Evolutionary conservation across 352 stramenopile species (phyloP).

Genomic region (Phytophthora melonis): DNA sequence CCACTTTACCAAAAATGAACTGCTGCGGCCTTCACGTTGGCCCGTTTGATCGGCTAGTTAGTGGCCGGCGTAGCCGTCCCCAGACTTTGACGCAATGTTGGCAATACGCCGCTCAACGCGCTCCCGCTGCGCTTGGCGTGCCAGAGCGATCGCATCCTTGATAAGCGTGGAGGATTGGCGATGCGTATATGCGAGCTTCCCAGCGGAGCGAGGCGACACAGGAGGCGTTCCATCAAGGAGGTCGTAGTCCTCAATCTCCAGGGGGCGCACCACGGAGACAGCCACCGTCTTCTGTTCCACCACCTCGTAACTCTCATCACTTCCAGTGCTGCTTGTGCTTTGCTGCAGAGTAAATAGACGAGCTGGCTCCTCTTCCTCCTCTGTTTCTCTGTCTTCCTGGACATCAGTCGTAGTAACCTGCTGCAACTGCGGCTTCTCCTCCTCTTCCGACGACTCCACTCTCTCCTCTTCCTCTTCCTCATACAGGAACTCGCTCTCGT

Average conservation of each 20-base stretch:
- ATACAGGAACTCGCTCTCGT: slow-evolving; percentile 63
- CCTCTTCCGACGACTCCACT: slow-evolving; percentile 37
- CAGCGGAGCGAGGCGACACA: slow-evolving; percentile 40
- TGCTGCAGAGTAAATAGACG: neutral
- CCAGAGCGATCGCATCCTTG: slow-evolving; percentile 60
- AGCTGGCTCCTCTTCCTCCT: slow-evolving; percentile 6
- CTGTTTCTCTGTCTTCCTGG: slow-evolving; percentile 19
- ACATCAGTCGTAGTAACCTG: neutral
- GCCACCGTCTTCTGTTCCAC: slow-evolving; percentile 34
- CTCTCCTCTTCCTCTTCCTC: slow-evolving; percentile 55
- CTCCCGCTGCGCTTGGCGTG: slow-evolving; percentile 57
- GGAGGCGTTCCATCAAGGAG: slow-evolving; percentile 42
- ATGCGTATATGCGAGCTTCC: slow-evolving; percentile 39
- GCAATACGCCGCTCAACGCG: slow-evolving; percentile 72
- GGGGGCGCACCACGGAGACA: slow-evolving; percentile 18
- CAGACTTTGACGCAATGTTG: slow-evolving; percentile 52
- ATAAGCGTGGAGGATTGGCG: slow-evolving; percentile 56
- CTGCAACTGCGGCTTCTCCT: slow-evolving; percentile 2
- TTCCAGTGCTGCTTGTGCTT: slow-evolving; percentile 39
- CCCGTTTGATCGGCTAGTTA: slow-evolving; percentile 14
- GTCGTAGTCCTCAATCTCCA: slow-evolving; percentile 34
- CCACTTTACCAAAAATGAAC: slow-evolving; percentile 24
- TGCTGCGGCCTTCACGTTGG: neutral
- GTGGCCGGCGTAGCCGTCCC: slow-evolving; percentile 46
- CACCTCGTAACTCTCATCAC: slow-evolving; percentile 56